These are phyloP conservation scores for Ramalina intermedia DNA, from an alignment of 495 filamentous ascomycete species.

Conservation along the genomic window DNA sequence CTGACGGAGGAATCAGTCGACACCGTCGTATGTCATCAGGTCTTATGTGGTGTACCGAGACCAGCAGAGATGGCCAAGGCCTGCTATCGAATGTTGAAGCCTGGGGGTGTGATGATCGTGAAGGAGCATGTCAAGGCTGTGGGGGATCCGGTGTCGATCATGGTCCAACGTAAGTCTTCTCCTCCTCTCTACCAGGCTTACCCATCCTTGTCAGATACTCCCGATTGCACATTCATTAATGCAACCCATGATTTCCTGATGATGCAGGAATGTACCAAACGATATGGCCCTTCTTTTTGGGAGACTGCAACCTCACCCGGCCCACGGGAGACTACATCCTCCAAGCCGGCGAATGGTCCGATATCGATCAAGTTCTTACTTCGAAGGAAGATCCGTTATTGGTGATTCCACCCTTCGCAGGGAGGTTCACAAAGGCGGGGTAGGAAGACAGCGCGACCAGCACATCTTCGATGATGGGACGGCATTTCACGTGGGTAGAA, in stretches of 20 bases:
- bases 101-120: constrained; percentile 53
- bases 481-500: too few relatives aligned
- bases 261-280: constrained; percentile 8
- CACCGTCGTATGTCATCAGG: constrained; percentile 52
- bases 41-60: constrained; percentile 57
- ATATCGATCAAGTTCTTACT: constrained; percentile 3
- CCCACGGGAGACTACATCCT: constrained; percentile 7
- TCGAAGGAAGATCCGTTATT: constrained; percentile 7
- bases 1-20: constrained; percentile 44
- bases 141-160: constrained; percentile 1
- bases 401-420: constrained; percentile 8
- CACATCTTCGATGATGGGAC: too few relatives aligned
- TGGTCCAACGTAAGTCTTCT: constrained; percentile 8
- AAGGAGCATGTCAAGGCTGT: constrained; percentile 49
- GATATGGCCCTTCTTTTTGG: constrained; percentile 10
- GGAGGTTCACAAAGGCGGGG: constrained; percentile 8
- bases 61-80: constrained; percentile 40
- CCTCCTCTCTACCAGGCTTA: background rate
- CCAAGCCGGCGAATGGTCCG: constrained; percentile 11
- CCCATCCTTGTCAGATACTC: background rate
- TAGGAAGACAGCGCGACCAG: background rate
- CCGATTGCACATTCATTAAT: background rate
- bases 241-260: background rate
- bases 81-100: constrained; percentile 48
- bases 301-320: constrained; percentile 9